Evolutionary conservation across 257 asterid genomes (phyloP).

Genomic region (Solanum boliviense): DNA sequence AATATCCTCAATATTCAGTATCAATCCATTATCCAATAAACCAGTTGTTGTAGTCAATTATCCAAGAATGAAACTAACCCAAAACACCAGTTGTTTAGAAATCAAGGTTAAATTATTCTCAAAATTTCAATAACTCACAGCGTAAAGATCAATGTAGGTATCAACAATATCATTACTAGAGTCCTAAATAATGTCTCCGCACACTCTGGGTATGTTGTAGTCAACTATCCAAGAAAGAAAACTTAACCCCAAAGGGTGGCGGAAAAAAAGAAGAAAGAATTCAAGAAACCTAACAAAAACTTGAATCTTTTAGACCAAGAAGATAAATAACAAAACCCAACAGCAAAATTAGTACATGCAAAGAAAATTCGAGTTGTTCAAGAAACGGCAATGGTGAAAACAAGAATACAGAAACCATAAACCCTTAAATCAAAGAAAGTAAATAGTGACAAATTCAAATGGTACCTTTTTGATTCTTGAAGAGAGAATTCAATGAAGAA

Average conservation of each 20-base stretch:
- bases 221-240: not conserved
- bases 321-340: not conserved
- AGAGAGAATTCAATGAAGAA: not conserved
- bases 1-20: not conserved
- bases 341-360: not conserved
- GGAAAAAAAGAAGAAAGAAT: not conserved
- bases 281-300: not conserved
- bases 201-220: no score
- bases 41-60: not conserved
- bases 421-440: not conserved
- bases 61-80: not conserved
- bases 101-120: not conserved
- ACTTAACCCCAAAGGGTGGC: not conserved
- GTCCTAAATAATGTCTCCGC: not conserved
- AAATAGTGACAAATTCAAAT: not conserved
- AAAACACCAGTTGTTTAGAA: not conserved
- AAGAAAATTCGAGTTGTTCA: not conserved
- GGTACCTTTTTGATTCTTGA: not conserved
- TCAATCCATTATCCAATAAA: not conserved
- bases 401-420: not conserved
- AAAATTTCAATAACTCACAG: not conserved
- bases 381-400: not conserved
- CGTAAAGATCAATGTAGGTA: not conserved
- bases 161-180: not conserved
- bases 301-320: not conserved